These are phyloP conservation scores for Musa schizocarpa DNA, from an alignment of 176 grass and related monocot genomes.

Conservation along the genomic window DNA sequence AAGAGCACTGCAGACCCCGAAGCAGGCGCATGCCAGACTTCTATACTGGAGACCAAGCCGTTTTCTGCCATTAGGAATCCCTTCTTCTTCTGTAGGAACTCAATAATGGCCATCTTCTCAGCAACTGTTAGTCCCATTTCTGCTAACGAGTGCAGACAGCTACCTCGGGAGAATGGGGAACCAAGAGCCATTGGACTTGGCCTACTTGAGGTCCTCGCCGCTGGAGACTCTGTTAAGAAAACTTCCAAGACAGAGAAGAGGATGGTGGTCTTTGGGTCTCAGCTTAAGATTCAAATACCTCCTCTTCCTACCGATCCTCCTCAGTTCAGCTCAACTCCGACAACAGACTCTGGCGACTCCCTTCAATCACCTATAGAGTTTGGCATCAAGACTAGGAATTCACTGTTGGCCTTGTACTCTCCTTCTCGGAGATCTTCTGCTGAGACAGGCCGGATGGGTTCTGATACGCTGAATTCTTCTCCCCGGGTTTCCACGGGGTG, in stretches of 20 bases:
- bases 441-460: not conserved
- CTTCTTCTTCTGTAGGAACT: conserved; percentile 17
- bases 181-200: conserved; percentile 33
- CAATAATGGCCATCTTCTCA: not conserved
- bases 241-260: conserved; percentile 8
- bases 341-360: not conserved
- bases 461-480: not conserved
- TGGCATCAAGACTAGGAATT: conserved; percentile 30
- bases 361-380: conserved; percentile 27
- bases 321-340: not conserved
- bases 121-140: not conserved
- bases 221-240: conserved; percentile 11
- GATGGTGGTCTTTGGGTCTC: conserved; percentile 28
- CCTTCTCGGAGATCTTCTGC: conserved; percentile 2
- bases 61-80: conserved; percentile 18
- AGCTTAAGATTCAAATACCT: conserved; percentile 37
- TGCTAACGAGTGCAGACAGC: not conserved
- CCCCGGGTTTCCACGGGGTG: not conserved
- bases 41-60: conserved; percentile 30
- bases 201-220: conserved; percentile 39
- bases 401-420: conserved; percentile 5
- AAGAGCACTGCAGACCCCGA: conserved; percentile 13
- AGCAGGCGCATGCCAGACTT: conserved; percentile 36
- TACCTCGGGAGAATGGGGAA: not conserved
- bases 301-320: not conserved